phyloP scores from a whole-genome alignment of 139 green algal genomes.

The Coccomyxa sp. region DNA sequence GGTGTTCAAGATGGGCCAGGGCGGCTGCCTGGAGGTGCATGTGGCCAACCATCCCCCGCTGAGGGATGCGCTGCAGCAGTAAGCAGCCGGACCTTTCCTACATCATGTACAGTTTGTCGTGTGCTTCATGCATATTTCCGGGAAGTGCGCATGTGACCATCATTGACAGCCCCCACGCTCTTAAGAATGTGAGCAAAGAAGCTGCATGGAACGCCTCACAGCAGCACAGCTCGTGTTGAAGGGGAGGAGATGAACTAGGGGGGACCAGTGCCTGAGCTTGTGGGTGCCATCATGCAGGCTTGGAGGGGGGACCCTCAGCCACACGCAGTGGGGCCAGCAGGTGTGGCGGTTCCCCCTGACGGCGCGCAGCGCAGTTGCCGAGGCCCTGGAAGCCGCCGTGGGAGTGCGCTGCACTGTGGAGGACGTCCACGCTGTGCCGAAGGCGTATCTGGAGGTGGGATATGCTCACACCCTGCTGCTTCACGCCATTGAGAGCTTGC shows the following conservation, averaged over 20 bases:
- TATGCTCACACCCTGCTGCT: not conserved
- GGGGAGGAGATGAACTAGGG: not conserved
- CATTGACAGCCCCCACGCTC: not conserved
- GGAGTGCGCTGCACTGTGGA: conserved; percentile 8
- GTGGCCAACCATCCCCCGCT: not conserved
- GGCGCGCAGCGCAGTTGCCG: not conserved
- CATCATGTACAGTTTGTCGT: not conserved
- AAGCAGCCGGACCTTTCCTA: not conserved
- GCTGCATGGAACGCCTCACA: not conserved
- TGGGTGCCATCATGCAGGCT: not conserved
- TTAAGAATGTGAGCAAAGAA: not conserved
- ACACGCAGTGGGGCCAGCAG: not conserved
- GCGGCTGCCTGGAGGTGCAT: not conserved
- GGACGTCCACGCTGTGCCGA: conserved; percentile 3
- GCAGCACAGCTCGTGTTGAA: too few relatives aligned
- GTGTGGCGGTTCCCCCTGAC: conserved; percentile 14
- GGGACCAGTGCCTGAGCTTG: not conserved
- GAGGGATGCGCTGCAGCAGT: not conserved
- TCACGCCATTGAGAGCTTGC: not conserved
- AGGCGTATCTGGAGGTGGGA: conserved; percentile 7
- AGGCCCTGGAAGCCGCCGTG: not conserved
- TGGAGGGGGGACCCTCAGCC: not conserved
- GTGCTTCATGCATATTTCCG: not conserved
- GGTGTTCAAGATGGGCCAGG: not conserved
- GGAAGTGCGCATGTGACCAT: not conserved